Conservation (phyloP, 495 filamentous ascomycete genomes). For the Penicillium pancosmium region DNA sequence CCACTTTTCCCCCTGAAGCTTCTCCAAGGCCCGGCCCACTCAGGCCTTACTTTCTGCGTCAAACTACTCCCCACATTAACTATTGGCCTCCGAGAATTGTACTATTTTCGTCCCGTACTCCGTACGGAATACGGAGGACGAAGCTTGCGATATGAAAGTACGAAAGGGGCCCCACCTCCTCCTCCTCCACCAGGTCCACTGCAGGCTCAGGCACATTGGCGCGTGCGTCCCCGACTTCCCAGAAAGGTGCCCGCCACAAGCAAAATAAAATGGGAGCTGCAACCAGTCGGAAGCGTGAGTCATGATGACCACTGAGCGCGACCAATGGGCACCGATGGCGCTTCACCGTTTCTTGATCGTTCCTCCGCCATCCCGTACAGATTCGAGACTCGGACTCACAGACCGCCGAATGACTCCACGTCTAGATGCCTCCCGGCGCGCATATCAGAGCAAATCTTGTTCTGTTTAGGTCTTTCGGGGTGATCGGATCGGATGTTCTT, state of each 20-base stretch:
- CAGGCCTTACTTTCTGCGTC: not conserved
- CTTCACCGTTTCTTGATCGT: conserved; percentile 12
- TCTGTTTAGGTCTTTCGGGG: too few relatives aligned
- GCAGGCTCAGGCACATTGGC: conserved; percentile 1
- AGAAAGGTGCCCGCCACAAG: conserved; percentile 3
- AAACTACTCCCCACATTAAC: not conserved
- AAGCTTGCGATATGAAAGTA: not conserved
- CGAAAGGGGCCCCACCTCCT: not conserved
- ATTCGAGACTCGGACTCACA: not conserved
- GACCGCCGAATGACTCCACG: conserved; percentile 12
- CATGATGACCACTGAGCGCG: not conserved
- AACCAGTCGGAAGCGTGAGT: conserved; percentile 12
- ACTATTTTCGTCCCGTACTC: too few relatives aligned
- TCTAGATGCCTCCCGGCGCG: not conserved
- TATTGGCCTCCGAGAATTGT: not conserved
- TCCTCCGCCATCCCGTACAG: not conserved
- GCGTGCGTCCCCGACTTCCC: conserved; percentile 1
- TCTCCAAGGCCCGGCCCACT: not conserved
- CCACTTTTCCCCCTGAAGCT: not conserved
- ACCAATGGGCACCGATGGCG: conserved; percentile 8
- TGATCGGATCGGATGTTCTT: too few relatives aligned
- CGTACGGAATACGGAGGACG: not conserved
- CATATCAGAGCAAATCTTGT: not conserved
- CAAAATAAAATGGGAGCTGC: not conserved
- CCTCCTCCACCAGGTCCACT: conserved; percentile 1